Conservation (phyloP, 108 stramenopile genomes). For the Parietichytrium sp. region DNA sequence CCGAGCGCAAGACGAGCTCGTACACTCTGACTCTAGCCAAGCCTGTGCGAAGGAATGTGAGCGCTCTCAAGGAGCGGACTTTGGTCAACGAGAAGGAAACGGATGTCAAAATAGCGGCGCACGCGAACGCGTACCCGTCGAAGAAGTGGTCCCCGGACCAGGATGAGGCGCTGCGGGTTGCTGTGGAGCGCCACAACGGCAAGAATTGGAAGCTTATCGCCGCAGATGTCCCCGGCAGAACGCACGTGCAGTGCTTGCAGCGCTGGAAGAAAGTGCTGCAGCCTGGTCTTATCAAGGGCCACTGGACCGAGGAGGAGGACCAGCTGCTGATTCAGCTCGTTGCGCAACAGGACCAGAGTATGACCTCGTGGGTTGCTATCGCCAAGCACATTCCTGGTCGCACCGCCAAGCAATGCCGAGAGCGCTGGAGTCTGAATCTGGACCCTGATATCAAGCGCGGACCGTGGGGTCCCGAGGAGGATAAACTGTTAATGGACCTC, state of each 20-base stretch:
- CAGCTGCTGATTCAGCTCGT: neutral
- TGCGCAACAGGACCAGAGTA: neutral
- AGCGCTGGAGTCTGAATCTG: slow-evolving; percentile 71
- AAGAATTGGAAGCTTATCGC: slow-evolving; percentile 44
- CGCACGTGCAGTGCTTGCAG: slow-evolving; percentile 46
- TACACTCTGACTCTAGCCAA: no score
- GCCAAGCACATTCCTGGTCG: slow-evolving; percentile 48
- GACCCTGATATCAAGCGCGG: slow-evolving; percentile 70
- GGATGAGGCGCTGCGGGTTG: slow-evolving; percentile 24
- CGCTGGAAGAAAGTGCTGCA: slow-evolving; percentile 44
- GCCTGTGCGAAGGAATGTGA: no score
- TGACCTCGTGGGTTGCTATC: slow-evolving; percentile 29
- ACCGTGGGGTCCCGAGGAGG: slow-evolving; percentile 66
- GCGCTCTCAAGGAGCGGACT: no score
- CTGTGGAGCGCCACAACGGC: slow-evolving; percentile 21
- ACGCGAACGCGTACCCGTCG: neutral
- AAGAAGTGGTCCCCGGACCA: slow-evolving; percentile 41
- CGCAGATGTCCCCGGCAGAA: neutral
- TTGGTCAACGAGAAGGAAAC: no score
- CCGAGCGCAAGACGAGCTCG: no score
- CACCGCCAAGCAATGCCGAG: slow-evolving; percentile 54
- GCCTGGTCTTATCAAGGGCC: slow-evolving; percentile 42
- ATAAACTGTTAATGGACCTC: slow-evolving; percentile 45
- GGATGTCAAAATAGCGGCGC: no score
- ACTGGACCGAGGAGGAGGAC: slow-evolving; percentile 28